Base-by-base conservation (phyloP, 495 filamentous ascomycete species). In the Penicillium riverlandense region DNA sequence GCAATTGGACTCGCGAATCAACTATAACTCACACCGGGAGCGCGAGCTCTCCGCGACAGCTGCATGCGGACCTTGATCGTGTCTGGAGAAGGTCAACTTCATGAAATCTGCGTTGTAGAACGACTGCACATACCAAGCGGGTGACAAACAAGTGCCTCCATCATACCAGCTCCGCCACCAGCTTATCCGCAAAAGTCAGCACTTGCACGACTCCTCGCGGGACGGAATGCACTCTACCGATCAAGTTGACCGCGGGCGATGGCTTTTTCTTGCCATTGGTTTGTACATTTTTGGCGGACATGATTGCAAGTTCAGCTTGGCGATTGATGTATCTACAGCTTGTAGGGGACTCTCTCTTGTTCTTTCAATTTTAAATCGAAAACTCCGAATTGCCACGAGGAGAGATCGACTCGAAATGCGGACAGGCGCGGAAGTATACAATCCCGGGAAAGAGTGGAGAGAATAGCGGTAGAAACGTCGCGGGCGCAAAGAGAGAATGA, bases 61-160 rank as follows among this genome's bases (percentile, higher is more conserved):
- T 99, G 94, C 94, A 99, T 99, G 50, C 94, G 94, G 41, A 99
- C 94, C 80, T 99, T 96, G 74, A 96, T 91, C 22, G 89, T 96
- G 61, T 96, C 90, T 84, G 57, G 32, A 32, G 33, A 49, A 48
- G 38, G 49, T 67, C 43, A 61, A 53, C 38, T 43, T 29, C 28
- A 36, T 33, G 22, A 6, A 22, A 12, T 31, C 38, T 29, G 12
- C 15, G 12, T 28, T 31, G 22, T 31, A 16, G 11, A 12, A 47
- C 22, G 22, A 22, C 22, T 3, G n/a, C 8, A 65, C 76, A 50
- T 76, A 94, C 88, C 88, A 29, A 99, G 76, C 45, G 94, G 94
- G 73, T 99, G 94, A 68, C 94, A 99, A 47, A 78, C 88, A 40
- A 99, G 80, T 27, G 94, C 94, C 70, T 99, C 94, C 87, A 96